A percentile compares a stretch with the other conserved stretches of the same genome.
Evolutionary conservation across 2,329 filamentous ascomycete genomes (phyloP).

Genomic region (Trichoderma sp.): DNA sequence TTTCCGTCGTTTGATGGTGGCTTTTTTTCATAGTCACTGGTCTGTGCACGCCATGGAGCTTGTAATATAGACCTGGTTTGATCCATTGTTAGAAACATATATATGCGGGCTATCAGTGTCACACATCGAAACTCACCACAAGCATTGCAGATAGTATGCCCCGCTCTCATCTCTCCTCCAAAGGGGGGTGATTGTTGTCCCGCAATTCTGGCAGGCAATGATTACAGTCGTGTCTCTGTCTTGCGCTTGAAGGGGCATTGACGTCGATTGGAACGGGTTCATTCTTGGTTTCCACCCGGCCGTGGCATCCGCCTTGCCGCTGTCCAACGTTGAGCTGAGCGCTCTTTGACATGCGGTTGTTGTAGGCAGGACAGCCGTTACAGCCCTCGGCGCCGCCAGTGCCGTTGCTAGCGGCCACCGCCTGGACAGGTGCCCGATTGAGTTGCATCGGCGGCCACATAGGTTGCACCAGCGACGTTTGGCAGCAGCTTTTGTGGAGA

Average conservation of each 20-base stretch:
- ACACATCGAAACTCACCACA: conserved; percentile 69
- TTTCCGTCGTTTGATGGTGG: conserved; percentile 93
- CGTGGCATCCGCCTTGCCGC: conserved; percentile 42
- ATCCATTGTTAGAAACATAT: background rate
- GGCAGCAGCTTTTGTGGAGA: conserved; percentile 45
- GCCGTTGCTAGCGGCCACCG: conserved; percentile 90
- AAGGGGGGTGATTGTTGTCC: conserved; percentile 91
- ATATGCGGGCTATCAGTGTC: background rate
- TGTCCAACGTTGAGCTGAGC: conserved; percentile 67
- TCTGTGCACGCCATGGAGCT: conserved; percentile 89
- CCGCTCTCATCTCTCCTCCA: conserved; percentile 94
- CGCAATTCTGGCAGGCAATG: conserved; percentile 95
- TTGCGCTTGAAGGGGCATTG: conserved; percentile 39
- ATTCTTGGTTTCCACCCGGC: conserved; percentile 31
- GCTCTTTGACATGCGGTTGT: conserved; percentile 91
- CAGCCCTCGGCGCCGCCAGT: conserved; percentile 95
- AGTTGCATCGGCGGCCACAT: conserved; percentile 74
- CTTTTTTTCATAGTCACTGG: conserved; percentile 99
- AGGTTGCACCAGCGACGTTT: conserved; percentile 60
- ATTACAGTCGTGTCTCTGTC: conserved; percentile 49
- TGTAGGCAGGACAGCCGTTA: conserved; percentile 94
- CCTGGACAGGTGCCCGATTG: conserved; percentile 89
- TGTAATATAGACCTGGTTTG: conserved; percentile 81
- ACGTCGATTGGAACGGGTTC: conserved; percentile 39
- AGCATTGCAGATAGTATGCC: conserved; percentile 97